Evolutionary conservation across 2,329 filamentous ascomycete species (phyloP).

Genomic region (Pyrenochaeta sp.): DNA sequence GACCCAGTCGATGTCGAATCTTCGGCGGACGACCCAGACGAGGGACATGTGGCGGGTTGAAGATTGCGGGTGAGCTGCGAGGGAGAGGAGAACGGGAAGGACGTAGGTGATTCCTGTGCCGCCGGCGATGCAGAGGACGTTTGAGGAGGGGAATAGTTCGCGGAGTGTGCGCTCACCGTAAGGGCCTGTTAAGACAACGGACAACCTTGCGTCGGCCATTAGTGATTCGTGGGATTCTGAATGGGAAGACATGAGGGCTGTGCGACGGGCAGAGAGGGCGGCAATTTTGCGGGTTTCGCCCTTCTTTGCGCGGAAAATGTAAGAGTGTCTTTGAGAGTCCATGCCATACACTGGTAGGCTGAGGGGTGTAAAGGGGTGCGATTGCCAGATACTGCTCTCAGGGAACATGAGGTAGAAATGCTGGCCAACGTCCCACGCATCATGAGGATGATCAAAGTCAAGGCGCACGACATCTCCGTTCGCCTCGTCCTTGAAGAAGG

Average conservation of each 20-base stretch:
- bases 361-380: conserved; percentile 69
- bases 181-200: conserved; percentile 45
- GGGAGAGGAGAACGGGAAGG: conserved; percentile 45
- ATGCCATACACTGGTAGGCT: conserved; percentile 35
- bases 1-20: conserved; percentile 47
- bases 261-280: conserved; percentile 38
- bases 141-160: conserved; percentile 31
- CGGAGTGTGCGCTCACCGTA: conserved; percentile 43
- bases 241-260: conserved; percentile 26
- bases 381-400: conserved; percentile 73
- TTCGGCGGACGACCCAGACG: conserved; percentile 46
- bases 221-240: conserved; percentile 32
- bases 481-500: conserved; percentile 54
- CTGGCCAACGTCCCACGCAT: conserved; percentile 71
- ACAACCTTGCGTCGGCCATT: conserved; percentile 36
- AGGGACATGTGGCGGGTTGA: conserved; percentile 40
- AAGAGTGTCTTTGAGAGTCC: conserved; percentile 39
- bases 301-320: conserved; percentile 47
- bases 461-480: conserved; percentile 64
- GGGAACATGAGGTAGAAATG: conserved; percentile 77
- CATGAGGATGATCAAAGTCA: conserved; percentile 69
- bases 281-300: conserved; percentile 47
- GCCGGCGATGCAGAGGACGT: conserved; percentile 47
- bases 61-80: conserved; percentile 34
- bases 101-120: conserved; percentile 50